phyloP scores from a whole-genome alignment of 2,329 filamentous ascomycete species.

The Purpureocillium lavendulum region DNA sequence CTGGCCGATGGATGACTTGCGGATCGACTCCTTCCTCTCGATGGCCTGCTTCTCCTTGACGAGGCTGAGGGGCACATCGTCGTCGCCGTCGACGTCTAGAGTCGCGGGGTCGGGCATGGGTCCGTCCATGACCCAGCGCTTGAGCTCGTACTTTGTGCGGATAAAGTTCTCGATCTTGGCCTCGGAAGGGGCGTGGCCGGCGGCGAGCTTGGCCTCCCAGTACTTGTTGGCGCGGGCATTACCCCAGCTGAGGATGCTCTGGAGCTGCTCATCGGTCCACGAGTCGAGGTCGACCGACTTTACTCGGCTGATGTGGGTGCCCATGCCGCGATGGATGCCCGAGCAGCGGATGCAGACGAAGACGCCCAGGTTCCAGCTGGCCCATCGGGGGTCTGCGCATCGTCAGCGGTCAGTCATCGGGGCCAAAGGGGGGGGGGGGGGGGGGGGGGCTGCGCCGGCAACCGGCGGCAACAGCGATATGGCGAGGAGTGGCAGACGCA shows the following conservation, averaged over 20 bases:
- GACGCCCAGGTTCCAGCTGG: conserved; percentile 95
- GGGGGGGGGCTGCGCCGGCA: background rate
- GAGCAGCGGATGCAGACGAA: conserved; percentile 98
- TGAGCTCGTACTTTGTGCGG: conserved; percentile 96
- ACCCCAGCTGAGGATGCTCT: conserved; percentile 91
- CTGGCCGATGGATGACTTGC: conserved; percentile 50
- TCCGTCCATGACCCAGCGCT: conserved; percentile 99
- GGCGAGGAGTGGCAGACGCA: no score
- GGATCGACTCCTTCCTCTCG: conserved; percentile 47
- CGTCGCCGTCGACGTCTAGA: conserved; percentile 75
- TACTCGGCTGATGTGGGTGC: conserved; percentile 94
- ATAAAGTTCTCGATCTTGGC: conserved; percentile 99
- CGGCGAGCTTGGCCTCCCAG: conserved; percentile 91
- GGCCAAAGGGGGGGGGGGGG: background rate
- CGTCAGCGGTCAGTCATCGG: conserved; percentile 4
- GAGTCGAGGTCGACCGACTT: conserved; percentile 97
- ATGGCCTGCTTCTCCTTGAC: conserved; percentile 60
- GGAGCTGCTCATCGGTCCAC: conserved; percentile 96
- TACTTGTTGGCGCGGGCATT: conserved; percentile 97
- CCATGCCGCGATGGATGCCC: conserved; percentile 97
- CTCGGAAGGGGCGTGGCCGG: conserved; percentile 88
- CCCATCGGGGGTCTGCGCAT: conserved; percentile 83
- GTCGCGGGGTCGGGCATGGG: conserved; percentile 87
- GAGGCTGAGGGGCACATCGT: conserved; percentile 61
- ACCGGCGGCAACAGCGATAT: no score